Base-by-base conservation (phyloP, 2,329 filamentous ascomycete species). In the Cyphellophora attinorum region DNA sequence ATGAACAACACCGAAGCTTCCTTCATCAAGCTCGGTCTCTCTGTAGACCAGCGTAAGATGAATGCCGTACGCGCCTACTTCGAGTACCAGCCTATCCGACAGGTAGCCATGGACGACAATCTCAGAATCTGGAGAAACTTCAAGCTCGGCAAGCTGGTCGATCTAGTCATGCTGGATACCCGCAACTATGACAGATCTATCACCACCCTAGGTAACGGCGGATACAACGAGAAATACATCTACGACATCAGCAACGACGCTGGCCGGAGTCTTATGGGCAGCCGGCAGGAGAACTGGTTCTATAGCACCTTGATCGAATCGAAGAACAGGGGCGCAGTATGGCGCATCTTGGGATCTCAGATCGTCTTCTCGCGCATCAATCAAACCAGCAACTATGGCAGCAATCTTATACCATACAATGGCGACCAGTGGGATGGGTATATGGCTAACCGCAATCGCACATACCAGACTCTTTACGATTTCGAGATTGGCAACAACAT, bases 241-340 rank as follows among this genome's bases (percentile, higher is more conserved):
- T 63, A 73, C 39, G 48, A 61, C 2, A 79, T 85, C 39, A 73
- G 67, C 13, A 71, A 84, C 45, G 79, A 85, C 37, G 73, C 77
- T 2, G 70, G 74, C 5, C 72, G 81, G 4, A 72, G 70, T 0
- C 59, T 86, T 45, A 85, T 86, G 79, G 81, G 81, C 3, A 64
- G 68, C 2, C 70, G 71, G 6, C 81, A 86, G 52, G 82, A 86
- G 55, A 72, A 74, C 47, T 86, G 82, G 82, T 79, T 84, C 57
- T 81, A 81, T 53, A 65, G 67, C 29, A 59, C 66, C 27, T 60
- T 83, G 5, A 66, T 64, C 5, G 54, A 68, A 31, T 79, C 76
- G 1, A 63, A 70, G 12, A 49, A 71, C 11, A 70, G 80, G n/a
- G 76, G 75, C 15, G 76, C 80, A 0, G 67, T 70, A 1, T 86